Conservation (phyloP, 768 basidiomycete genomes). For the Multifurca ochricompacta region DNA sequence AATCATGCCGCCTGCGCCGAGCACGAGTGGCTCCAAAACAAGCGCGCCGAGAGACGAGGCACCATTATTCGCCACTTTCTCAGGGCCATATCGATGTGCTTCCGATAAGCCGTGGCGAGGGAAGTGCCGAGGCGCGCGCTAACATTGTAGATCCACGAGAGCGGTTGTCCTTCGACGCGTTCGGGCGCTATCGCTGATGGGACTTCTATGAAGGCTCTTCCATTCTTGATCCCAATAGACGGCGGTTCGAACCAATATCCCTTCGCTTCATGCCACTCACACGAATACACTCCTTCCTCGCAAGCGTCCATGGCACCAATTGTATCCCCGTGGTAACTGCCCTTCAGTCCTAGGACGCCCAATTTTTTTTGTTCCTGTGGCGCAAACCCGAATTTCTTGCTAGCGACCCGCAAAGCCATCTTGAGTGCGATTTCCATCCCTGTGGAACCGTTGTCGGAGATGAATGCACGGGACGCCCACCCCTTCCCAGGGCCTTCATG, state of each 20-base stretch:
- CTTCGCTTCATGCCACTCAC: slow-evolving; percentile 92
- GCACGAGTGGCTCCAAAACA: slow-evolving; percentile 83
- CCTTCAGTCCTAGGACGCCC: slow-evolving; percentile 78
- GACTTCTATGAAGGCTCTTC: slow-evolving; percentile 44
- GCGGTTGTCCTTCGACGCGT: slow-evolving; percentile 33
- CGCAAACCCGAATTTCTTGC: slow-evolving; percentile 33
- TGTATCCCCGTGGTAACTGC: slow-evolving; percentile 97
- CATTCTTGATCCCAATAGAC: slow-evolving; percentile 59
- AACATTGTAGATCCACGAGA: slow-evolving; percentile 66
- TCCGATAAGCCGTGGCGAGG: slow-evolving; percentile 57
- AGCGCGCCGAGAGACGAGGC: slow-evolving; percentile 55
- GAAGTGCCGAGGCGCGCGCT: slow-evolving; percentile 46
- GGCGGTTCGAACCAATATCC: slow-evolving; percentile 95
- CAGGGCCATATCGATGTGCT: slow-evolving; percentile 49
- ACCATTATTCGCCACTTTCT: slow-evolving; percentile 35
- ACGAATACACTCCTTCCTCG: slow-evolving; percentile 85
- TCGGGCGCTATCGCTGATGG: slow-evolving; percentile 38
- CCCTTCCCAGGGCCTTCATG: slow-evolving; percentile 70
- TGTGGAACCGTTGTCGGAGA: slow-evolving; percentile 92
- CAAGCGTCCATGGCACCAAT: slow-evolving; percentile 97
- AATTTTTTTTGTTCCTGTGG: slow-evolving; percentile 40
- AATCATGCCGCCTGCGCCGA: slow-evolving; percentile 96
- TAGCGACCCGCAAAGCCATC: slow-evolving; percentile 81
- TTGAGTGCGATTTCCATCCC: slow-evolving; percentile 97
- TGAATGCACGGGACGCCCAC: slow-evolving; percentile 90